phyloP scores from a whole-genome alignment of 1,139 yeast genomes.

The Yamadazyma atmosphaerica region DNA sequence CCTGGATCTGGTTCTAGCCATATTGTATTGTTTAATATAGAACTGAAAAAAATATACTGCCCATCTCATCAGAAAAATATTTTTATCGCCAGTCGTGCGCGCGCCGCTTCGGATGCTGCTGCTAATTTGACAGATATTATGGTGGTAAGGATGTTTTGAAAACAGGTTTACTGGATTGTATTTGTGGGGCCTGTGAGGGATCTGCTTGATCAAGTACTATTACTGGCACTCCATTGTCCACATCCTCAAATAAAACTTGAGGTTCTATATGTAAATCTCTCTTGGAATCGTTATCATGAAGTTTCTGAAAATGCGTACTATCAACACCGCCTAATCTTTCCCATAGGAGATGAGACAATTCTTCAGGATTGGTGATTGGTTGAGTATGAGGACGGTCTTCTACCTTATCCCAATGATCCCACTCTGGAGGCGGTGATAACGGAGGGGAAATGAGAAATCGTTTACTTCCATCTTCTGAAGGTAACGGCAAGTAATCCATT shows the following conservation, averaged over 20 bases:
- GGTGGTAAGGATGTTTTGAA: conserved; percentile 17
- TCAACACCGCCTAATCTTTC: conserved; percentile 45
- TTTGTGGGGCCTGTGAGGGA: conserved; percentile 1
- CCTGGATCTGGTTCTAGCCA: conserved; percentile 36
- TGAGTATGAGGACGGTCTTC: conserved; percentile 44
- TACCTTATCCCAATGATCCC: conserved; percentile 46
- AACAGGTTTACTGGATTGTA: conserved; percentile 8
- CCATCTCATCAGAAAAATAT: conserved; percentile 17
- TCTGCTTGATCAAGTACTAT: conserved; percentile 31
- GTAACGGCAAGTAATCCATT: conserved; percentile 40
- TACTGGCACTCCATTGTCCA: conserved; percentile 38
- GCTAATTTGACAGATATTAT: too few species aligned
- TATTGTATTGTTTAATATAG: conserved; percentile 6
- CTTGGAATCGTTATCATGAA: conserved; percentile 20
- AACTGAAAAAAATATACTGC: conserved; percentile 11
- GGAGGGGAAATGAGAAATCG: conserved; percentile 50
- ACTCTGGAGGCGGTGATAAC: conserved; percentile 47
- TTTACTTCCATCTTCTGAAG: conserved; percentile 39
- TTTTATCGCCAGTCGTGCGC: conserved; percentile 7
- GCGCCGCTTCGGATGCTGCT: too few species aligned
- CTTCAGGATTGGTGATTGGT: conserved; percentile 40
- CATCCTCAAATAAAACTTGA: conserved; percentile 39
- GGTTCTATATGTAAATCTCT: conserved; percentile 26
- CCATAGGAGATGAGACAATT: conserved; percentile 46
- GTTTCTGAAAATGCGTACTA: conserved; percentile 35